Percentiles rank a stretch among this genome's conserved stretches.
Conservation (phyloP, 768 basidiomycete genomes). For the Tricholoma bakamatsutake region DNA sequence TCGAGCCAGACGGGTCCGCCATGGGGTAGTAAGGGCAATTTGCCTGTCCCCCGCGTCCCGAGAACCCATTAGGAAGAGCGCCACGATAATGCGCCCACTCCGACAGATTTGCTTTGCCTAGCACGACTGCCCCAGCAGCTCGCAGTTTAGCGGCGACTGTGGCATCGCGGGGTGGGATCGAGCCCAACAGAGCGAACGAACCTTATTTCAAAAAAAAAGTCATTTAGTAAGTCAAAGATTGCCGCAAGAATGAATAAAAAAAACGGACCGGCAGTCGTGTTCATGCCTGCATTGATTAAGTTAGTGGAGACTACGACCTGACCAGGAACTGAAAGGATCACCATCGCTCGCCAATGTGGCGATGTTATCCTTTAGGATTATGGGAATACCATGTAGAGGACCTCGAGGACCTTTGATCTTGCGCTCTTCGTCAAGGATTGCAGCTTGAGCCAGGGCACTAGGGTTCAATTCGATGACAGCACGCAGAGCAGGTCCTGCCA, state of each 20-base stretch:
- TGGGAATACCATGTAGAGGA: constrained; percentile 48
- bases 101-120: constrained; percentile 52
- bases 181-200: constrained; percentile 36
- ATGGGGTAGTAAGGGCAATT: constrained; percentile 45
- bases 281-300: constrained; percentile 28
- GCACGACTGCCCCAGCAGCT: constrained; percentile 38
- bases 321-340: constrained; percentile 1
- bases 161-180: constrained; percentile 40
- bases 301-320: no score
- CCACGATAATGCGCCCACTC: constrained; percentile 50
- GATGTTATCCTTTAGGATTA: constrained; percentile 50
- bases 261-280: constrained; percentile 34
- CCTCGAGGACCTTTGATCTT: constrained; percentile 37
- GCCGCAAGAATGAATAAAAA: no score
- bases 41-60: constrained; percentile 49
- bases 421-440: constrained; percentile 40
- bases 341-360: constrained; percentile 41
- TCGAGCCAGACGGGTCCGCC: constrained; percentile 52
- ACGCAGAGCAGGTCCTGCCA: constrained; percentile 48
- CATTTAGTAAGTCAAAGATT: no score
- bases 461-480: constrained; percentile 57
- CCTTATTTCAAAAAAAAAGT: no score
- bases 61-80: constrained; percentile 46
- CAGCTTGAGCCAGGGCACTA: constrained; percentile 46
- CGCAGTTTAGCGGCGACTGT: constrained; percentile 38